Evolutionary conservation across 2,329 filamentous ascomycete species (phyloP), one percentile per base, ranked within the genome.

Genomic region (Rachicladosporium sp.): DNA sequence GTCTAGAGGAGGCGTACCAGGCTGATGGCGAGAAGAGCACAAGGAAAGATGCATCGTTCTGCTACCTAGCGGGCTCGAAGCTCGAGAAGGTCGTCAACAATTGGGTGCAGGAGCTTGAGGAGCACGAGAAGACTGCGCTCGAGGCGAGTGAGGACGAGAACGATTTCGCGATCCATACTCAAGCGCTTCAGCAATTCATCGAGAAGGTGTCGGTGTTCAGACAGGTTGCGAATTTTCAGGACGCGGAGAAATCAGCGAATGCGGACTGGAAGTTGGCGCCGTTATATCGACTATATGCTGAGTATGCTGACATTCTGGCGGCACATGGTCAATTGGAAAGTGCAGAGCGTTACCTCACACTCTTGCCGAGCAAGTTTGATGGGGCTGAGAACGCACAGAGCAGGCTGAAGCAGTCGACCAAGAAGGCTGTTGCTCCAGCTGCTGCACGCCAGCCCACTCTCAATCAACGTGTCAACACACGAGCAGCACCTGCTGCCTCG

Each of bases 151-250:
- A 71, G 15, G 76, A 76, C 29, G 84, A 87, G 53, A 89, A 84
- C 13, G 82, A 78, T 42, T 98, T 95, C 64, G 93, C 89, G 0
- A 78, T 96, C 36, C 91, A 96, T 54, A 87, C 89, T 40, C 78
- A 79, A 45, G 81, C 82, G 35, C 68, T 98, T 33, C 91, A 96
- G 61, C 80, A 83, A 49, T 89, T 98, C 56, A 93, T 98, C 46
- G 91, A 98, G 66, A 98, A 98, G 70, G 91, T 98, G 35, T 93
- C 88, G 0, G 76, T 98, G 39, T 98, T 98, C 78, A 81, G 91
- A 40, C 76, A 91, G 50, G 88, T 95, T 33, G 88, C 87, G 46
- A 87, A 89, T 55, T 98, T 95, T 67, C 68, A 82, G 52, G 91
- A 98, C 57, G 63, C 66, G 6, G 87, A 95, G 55, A 75, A 76